Evolutionary conservation across 306 rosid species (phyloP).

Genomic region (Inga oerstediana): DNA sequence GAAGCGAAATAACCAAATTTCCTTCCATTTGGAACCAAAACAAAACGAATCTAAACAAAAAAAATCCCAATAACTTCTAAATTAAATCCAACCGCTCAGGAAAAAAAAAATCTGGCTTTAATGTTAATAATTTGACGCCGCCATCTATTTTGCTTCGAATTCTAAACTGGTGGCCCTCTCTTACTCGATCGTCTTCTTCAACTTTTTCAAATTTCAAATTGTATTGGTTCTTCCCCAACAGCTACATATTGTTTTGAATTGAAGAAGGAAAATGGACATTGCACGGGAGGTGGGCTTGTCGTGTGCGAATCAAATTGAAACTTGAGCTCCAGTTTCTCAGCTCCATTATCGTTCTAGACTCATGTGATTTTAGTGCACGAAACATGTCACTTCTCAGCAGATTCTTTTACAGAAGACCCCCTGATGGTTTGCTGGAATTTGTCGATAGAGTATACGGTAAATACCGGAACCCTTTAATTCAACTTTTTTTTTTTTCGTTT

Average conservation of each 20-base stretch:
- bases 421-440: constrained; percentile 95
- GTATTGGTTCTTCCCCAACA: background rate
- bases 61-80: background rate
- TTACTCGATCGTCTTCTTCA: constrained; percentile 1
- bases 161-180: constrained; percentile 9
- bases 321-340: constrained; percentile 23
- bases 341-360: constrained; percentile 40
- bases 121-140: constrained; percentile 3
- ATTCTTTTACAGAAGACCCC: constrained; percentile 93
- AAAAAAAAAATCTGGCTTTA: background rate
- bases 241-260: background rate
- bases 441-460: constrained; percentile 87
- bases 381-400: constrained; percentile 91
- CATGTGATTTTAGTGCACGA: constrained; percentile 25
- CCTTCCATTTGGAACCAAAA: background rate
- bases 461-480: background rate
- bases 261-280: background rate
- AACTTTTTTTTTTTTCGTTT: background rate
- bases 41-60: background rate
- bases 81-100: background rate
- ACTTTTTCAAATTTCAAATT: constrained; percentile 11
- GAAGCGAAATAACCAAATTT: background rate
- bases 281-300: constrained; percentile 2
- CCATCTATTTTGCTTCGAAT: background rate
- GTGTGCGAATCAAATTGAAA: constrained; percentile 28